Conservation (phyloP, 2,329 filamentous ascomycete species). For the Clonostachys rhizophaga region DNA sequence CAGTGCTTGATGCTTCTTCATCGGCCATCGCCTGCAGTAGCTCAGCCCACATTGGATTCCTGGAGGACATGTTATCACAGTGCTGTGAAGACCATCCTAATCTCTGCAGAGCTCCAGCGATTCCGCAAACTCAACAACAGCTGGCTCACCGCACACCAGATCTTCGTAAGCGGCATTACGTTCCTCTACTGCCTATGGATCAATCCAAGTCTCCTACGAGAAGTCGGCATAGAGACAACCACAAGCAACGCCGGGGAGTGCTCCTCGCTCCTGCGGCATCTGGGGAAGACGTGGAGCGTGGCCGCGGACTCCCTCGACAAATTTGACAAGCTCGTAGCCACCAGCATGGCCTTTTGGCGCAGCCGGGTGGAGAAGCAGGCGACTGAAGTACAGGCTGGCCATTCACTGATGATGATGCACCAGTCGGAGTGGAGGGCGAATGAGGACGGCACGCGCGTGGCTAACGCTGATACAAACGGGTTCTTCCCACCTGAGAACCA, state of each 20-base stretch:
- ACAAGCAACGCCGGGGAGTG: constrained; percentile 8
- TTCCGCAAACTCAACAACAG: constrained; percentile 18
- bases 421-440: too few relatives aligned
- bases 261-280: constrained; percentile 9
- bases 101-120: constrained; percentile 16
- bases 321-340: constrained; percentile 7
- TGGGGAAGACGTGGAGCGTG: constrained; percentile 15
- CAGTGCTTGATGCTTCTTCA: constrained; percentile 21
- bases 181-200: constrained; percentile 18
- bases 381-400: too few relatives aligned
- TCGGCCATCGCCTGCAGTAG: constrained; percentile 17
- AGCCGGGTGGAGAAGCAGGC: too few relatives aligned
- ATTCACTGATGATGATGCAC: too few relatives aligned
- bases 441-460: too few relatives aligned
- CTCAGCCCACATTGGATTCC: constrained; percentile 11
- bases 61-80: constrained; percentile 16
- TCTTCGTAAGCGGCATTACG: constrained; percentile 21
- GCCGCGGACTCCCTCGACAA: constrained; percentile 30
- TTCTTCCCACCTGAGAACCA: too few relatives aligned
- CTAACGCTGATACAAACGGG: too few relatives aligned
- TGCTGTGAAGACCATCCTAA: constrained; percentile 16
- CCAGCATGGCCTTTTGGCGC: too few relatives aligned
- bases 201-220: neutral
- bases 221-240: neutral
- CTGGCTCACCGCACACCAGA: constrained; percentile 19